Percentiles rank a stretch among this genome's conserved stretches.
phyloP scores from a whole-genome alignment of 148 eudicot genomes.

The Cornus suecica region DNA sequence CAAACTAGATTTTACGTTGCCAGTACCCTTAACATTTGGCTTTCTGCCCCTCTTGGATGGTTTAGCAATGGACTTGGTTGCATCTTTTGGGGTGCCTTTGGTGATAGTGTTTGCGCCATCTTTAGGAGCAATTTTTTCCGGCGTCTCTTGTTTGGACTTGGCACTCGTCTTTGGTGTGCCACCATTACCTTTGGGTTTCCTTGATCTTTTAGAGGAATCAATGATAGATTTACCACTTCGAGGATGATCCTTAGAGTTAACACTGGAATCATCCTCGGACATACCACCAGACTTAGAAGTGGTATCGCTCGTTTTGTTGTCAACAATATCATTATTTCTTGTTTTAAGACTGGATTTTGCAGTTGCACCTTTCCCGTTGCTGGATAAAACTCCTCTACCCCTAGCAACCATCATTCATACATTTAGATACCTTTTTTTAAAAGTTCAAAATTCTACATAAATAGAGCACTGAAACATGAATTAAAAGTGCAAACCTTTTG shows the following conservation, averaged over 20 bases:
- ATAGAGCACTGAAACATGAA: not conserved
- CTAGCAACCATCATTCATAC: slow-evolving; percentile 14
- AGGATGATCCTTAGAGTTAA: slow-evolving; percentile 4
- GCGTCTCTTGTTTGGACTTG: slow-evolving; percentile 30
- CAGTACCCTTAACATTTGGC: slow-evolving; percentile 28
- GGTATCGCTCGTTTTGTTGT: slow-evolving; percentile 22
- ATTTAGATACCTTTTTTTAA: not conserved
- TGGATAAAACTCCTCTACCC: slow-evolving; percentile 25
- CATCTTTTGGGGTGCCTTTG: not conserved
- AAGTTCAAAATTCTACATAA: too few species aligned
- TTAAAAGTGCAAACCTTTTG: slow-evolving; percentile 37
- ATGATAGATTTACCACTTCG: slow-evolving; percentile 13
- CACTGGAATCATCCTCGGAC: slow-evolving; percentile 21
- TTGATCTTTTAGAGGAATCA: slow-evolving; percentile 16
- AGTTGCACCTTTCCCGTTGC: slow-evolving; percentile 43
- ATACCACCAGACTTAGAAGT: slow-evolving; percentile 32
- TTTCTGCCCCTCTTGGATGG: not conserved
- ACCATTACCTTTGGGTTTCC: slow-evolving; percentile 36
- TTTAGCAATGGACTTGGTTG: slow-evolving; percentile 36
- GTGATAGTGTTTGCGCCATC: slow-evolving; percentile 15
- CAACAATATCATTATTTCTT: slow-evolving; percentile 36
- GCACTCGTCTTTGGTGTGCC: slow-evolving; percentile 20
- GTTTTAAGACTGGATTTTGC: slow-evolving; percentile 34
- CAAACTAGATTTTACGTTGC: slow-evolving; percentile 34
- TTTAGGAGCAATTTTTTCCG: slow-evolving; percentile 4